A percentile compares a stretch with the other conserved stretches of the same genome.
phyloP scores from a whole-genome alignment of 352 stramenopile genomes.

The Halophytophthora batemanensis region DNA sequence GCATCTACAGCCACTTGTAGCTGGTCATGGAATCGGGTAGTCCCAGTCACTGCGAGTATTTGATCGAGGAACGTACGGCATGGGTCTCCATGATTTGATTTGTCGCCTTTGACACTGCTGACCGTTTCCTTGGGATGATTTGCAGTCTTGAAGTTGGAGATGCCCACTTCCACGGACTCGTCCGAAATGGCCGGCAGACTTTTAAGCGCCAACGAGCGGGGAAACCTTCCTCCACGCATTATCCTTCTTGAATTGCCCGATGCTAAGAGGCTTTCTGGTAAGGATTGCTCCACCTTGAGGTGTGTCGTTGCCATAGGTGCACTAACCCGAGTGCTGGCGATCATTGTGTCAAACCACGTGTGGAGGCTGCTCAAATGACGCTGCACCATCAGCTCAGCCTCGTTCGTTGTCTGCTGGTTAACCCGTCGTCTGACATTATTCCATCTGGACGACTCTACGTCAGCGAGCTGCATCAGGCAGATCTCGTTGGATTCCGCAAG shows the following conservation, averaged over 20 bases:
- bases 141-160: too few relatives aligned
- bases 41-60: too few relatives aligned
- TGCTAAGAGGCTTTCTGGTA: not conserved
- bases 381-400: slow-evolving; percentile 22
- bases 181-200: too few relatives aligned
- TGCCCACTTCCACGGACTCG: too few relatives aligned
- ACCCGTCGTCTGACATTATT: not conserved
- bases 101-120: too few relatives aligned
- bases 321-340: slow-evolving; percentile 15
- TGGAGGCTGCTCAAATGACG: slow-evolving; percentile 49
- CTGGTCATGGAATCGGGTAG: too few relatives aligned
- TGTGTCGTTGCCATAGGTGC: not conserved
- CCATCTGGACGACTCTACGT: slow-evolving; percentile 13
- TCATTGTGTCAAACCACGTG: slow-evolving; percentile 47
- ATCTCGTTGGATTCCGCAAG: slow-evolving; percentile 8
- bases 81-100: too few relatives aligned
- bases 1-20: too few relatives aligned
- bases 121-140: too few relatives aligned
- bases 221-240: too few relatives aligned
- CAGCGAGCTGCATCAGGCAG: slow-evolving; percentile 16
- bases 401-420: not conserved
- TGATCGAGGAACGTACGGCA: too few relatives aligned
- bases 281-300: not conserved
- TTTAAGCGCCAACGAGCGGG: too few relatives aligned
- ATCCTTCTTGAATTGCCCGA: slow-evolving; percentile 1